Base-by-base conservation (phyloP, 2,329 filamentous ascomycete species). In the Zymoseptoria tritici region DNA sequence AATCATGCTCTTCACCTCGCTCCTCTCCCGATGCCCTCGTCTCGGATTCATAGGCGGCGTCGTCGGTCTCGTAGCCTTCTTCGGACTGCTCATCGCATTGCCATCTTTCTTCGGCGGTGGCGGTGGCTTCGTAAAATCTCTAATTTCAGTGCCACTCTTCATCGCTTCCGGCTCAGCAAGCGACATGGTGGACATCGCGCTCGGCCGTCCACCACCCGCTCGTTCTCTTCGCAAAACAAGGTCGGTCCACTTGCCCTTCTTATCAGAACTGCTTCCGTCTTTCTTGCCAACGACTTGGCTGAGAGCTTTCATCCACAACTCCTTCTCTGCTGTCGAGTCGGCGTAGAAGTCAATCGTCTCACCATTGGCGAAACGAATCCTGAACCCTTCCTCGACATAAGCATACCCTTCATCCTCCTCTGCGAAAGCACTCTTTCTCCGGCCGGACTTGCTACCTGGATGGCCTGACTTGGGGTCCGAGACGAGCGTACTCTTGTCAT, bases 401-500 rank as follows among this genome's bases (percentile, higher is more conserved):
- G 97, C 96, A 80, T 99, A 99, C 50, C 94, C 94, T 73, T 99
- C 94, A 76, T 99, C 94, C 66, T 99, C 94, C 75, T 97, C 94
- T 1, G 93, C 92, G 74, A 99, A 99, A 9, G 90, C 94, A 36
- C 92, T 97, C 74, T 95, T 91, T 58, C 94, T 88, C 51, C 94
- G 88, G 21, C 67, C 67, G 24, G 65, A 67, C 54, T 61, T 62
- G 54, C 60, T 59, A 46, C 62, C 57, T 16, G 86, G 89, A 59
- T 87, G 88, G 13, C 83, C 86, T 0, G 87, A 90, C 71, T 73
- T 72, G 1, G 95, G 90, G 66, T 90, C 91, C 70, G 96, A 89
- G 6, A 87, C 90, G 54, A 99, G 80, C 20, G 89, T 82, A 20
- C 86, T 86, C 59, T 91, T 89, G 74, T 99, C 94, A 71, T 99